Evolutionary conservation across 1,284 basidiomycete genomes (phyloP).

Genomic region (Macrocystidia cucumis): DNA sequence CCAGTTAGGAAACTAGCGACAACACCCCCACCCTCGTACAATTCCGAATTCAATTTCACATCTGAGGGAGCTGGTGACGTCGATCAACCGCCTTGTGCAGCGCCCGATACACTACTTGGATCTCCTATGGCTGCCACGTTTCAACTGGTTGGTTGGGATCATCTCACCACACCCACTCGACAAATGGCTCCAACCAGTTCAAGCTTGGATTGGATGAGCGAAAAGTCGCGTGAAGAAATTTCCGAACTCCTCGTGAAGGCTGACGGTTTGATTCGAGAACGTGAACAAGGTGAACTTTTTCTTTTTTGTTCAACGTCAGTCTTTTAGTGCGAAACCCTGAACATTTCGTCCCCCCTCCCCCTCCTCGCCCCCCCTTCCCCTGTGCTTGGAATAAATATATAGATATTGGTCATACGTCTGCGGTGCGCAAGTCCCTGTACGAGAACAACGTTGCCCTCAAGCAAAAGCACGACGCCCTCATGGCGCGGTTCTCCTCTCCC

Average conservation of each 20-base stretch:
- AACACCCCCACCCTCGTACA: slow-evolving; percentile 52
- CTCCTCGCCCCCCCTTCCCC: no score
- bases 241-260: slow-evolving; percentile 60
- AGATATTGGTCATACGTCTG: slow-evolving; percentile 67
- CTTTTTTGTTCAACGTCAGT: slow-evolving; percentile 7
- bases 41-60: slow-evolving; percentile 16
- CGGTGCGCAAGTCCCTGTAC: slow-evolving; percentile 60
- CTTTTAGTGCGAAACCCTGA: no score
- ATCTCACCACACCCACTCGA: no score
- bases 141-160: slow-evolving; percentile 18
- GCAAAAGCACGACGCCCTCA: slow-evolving; percentile 57
- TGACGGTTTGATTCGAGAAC: slow-evolving; percentile 64
- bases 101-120: slow-evolving; percentile 28
- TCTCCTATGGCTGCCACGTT: slow-evolving; percentile 29
- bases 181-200: no score
- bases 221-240: slow-evolving; percentile 66
- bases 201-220: slow-evolving; percentile 46
- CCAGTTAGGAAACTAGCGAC: slow-evolving; percentile 11
- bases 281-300: slow-evolving; percentile 57
- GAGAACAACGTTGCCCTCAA: slow-evolving; percentile 63
- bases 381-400: no score
- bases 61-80: no score
- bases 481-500: slow-evolving; percentile 51
- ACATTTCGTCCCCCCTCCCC: slow-evolving; percentile 13
- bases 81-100: slow-evolving; percentile 10